Conservation (phyloP, 805 yeast species). For the Suhomyces sp. region DNA sequence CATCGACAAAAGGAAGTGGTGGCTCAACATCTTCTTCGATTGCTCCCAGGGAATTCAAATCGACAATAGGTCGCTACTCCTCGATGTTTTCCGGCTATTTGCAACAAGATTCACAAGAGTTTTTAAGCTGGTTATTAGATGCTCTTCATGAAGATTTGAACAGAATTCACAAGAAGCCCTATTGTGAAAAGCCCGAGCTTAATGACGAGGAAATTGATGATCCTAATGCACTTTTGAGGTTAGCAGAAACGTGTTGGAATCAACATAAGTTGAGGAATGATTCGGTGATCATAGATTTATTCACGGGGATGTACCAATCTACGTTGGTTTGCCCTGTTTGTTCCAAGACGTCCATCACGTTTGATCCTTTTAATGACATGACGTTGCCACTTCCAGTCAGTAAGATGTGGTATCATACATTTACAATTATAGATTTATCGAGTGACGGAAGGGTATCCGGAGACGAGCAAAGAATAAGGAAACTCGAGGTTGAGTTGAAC, state of each 20-base stretch:
- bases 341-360: slow-evolving; percentile 74
- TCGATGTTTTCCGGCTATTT: slow-evolving; percentile 75
- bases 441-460: slow-evolving; percentile 20
- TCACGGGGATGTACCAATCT: slow-evolving; percentile 88
- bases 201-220: slow-evolving; percentile 60
- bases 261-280: slow-evolving; percentile 79
- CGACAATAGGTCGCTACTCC: slow-evolving; percentile 74
- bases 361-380: slow-evolving; percentile 90
- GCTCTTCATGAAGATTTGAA: slow-evolving; percentile 92
- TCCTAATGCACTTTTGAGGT: slow-evolving; percentile 48
- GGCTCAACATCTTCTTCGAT: slow-evolving; percentile 6
- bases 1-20: slow-evolving; percentile 15
- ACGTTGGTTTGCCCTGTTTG: slow-evolving; percentile 88
- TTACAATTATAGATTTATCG: slow-evolving; percentile 60
- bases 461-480: slow-evolving; percentile 19
- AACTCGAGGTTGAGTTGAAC: slow-evolving; percentile 69
- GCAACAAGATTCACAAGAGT: slow-evolving; percentile 95
- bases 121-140: slow-evolving; percentile 82
- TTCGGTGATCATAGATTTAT: slow-evolving; percentile 79
- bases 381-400: slow-evolving; percentile 85
- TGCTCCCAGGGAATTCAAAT: slow-evolving; percentile 77
- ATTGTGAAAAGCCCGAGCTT: slow-evolving; percentile 83
- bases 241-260: slow-evolving; percentile 80
- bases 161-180: slow-evolving; percentile 78
- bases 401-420: slow-evolving; percentile 65